phyloP scores from a whole-genome alignment of 2,329 filamentous ascomycete species.

The Aspergillus sp. region DNA sequence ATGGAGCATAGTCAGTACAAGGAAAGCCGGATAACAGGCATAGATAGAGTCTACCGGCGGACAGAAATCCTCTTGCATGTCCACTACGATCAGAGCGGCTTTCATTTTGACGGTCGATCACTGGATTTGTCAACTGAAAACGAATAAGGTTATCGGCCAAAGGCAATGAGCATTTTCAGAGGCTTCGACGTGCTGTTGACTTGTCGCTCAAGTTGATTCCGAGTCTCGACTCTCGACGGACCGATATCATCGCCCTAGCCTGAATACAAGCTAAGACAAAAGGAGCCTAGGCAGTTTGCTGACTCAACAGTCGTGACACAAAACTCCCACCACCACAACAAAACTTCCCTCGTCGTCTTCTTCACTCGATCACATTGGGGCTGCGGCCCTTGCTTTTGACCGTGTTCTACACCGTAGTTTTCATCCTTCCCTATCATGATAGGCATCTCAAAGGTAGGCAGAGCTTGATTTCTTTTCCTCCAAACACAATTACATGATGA shows the following conservation, averaged over 20 bases:
- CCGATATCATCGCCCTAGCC: background rate
- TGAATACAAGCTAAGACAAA: background rate
- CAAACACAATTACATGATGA: constrained; percentile 52
- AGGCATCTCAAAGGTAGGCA: constrained; percentile 31
- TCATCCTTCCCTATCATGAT: constrained; percentile 27
- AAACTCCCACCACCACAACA: constrained; percentile 15
- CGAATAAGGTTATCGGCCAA: background rate
- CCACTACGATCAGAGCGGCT: constrained; percentile 72
- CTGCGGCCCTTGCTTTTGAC: constrained; percentile 28
- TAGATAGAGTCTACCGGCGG: constrained; percentile 63
- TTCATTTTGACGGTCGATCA: constrained; percentile 15
- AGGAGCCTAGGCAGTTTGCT: constrained; percentile 5
- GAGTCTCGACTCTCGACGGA: background rate
- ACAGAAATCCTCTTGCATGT: constrained; percentile 94
- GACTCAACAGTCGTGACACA: constrained; percentile 18
- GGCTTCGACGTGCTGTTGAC: background rate
- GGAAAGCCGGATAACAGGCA: constrained; percentile 7
- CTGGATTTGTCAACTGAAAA: background rate
- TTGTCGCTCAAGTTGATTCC: background rate
- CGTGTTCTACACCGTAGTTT: constrained; percentile 3
- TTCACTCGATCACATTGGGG: constrained; percentile 26
- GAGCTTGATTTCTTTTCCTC: background rate
- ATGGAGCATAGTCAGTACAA: constrained; percentile 1
- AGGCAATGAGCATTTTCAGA: background rate
- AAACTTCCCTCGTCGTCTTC: constrained; percentile 15